Percentiles rank a stretch among this genome's conserved stretches.
These are phyloP conservation scores for Bretschneidera sinensis DNA, from an alignment of 345 rosid genomes.

Conservation along the genomic window DNA sequence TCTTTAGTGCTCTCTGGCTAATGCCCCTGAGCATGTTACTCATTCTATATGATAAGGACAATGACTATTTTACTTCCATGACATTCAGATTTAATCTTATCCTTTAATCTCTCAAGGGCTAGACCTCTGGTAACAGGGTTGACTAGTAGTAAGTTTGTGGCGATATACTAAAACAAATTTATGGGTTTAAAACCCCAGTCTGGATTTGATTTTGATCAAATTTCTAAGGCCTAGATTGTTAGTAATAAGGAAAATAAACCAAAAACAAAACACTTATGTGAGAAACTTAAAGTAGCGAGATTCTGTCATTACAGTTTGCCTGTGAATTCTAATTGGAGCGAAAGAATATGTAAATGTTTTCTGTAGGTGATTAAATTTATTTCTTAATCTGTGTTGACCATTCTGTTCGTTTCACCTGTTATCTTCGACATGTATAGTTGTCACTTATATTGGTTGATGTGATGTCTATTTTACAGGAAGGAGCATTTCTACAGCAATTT, in stretches of 20 bases:
- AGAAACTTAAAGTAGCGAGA: no score
- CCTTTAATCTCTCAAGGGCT: background rate
- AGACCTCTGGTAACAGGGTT: background rate
- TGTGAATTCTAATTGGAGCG: no score
- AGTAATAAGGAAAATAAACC: background rate
- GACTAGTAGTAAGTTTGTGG: background rate
- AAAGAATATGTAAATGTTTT: no score
- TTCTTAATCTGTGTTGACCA: no score
- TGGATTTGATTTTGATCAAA: no score
- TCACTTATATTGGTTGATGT: background rate
- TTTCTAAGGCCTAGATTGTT: background rate
- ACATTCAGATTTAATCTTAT: background rate
- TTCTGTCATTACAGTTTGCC: no score
- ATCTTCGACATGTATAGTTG: background rate
- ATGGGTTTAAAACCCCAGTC: no score
- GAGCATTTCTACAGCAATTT: constrained; percentile 70
- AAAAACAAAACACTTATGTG: no score
- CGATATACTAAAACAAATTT: no score
- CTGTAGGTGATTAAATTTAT: no score
- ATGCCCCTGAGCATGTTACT: background rate
- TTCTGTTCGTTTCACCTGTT: no score
- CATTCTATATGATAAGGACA: background rate
- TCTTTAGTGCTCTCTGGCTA: background rate
- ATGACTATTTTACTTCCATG: background rate
- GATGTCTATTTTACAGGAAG: constrained; percentile 50